Base-by-base conservation (phyloP, 2,329 filamentous ascomycete genomes). In the Pezicula carpinea region DNA sequence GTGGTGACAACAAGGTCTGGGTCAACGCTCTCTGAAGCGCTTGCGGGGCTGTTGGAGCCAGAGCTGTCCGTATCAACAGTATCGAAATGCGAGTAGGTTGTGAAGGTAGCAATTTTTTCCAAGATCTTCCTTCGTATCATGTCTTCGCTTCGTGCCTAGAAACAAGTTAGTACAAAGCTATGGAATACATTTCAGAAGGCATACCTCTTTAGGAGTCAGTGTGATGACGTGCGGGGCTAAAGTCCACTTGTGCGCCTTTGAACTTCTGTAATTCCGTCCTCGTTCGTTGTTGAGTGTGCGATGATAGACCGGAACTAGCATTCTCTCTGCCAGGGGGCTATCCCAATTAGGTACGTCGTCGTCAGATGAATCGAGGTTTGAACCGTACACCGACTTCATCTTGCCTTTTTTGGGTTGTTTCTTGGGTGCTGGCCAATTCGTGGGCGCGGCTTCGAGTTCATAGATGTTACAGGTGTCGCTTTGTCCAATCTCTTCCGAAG, bases 41-140 rank as follows among this genome's bases (percentile, higher is more conserved):
- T 69, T 13, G 67, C 63, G 26, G 26, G 26, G 26, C 26, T 29
- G n/a, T n/a, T n/a, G n/a, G n/a, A n/a, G n/a, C n/a, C n/a, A 17
- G 73, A 69, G 6, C 63, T 59, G 14, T 59, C 54, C 3, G 50
- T 43, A 29, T 61, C 54, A 21, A 55, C 51, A 6, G 58, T 50
- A 5, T 72, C 67, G 29, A 93, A 74, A 32, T n/a, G n/a, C n/a
- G 83, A 76, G 60, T 80, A 80, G 1, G 85, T 91, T 0, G 90
- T 91, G 65, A 92, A 82, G 0, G 83, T 86, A 2, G 83, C 81
- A 17, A 92, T 74, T 61, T 85, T 87, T 50, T 82, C 80, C 19
- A 97, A 67, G 32, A 96, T 72, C 65, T 96, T 96, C 52, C 85
- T 83, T 46, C 86, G 76, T 45, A 97, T 90, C 1, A 73, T 68